Evolutionary conservation across 306 rosid species (phyloP).

Genomic region (Lagenaria siceraria): DNA sequence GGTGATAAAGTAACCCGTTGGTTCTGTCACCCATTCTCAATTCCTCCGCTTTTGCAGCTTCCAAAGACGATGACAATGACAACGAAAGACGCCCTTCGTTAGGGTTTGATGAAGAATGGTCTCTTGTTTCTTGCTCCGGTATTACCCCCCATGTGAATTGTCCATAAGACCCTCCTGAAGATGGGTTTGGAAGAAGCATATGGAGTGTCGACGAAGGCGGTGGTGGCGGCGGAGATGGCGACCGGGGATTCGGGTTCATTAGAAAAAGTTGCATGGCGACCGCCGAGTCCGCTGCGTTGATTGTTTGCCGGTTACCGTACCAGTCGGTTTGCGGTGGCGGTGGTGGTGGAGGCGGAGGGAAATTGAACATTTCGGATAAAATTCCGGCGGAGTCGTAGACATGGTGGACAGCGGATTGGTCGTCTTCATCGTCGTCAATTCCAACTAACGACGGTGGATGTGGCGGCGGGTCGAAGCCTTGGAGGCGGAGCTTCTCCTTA

Average conservation of each 20-base stretch:
- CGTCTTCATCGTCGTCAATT: conserved; percentile 55
- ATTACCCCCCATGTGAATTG: conserved; percentile 13
- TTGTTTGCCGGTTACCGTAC: conserved; percentile 38
- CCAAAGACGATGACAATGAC: conserved; percentile 10
- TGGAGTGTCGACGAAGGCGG: conserved; percentile 25
- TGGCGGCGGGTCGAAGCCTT: conserved; percentile 37
- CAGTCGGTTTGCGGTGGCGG: conserved; percentile 29
- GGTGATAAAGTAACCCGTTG: background rate
- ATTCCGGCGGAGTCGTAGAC: conserved; percentile 69
- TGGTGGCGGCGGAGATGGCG: conserved; percentile 54
- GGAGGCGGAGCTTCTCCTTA: conserved; percentile 61
- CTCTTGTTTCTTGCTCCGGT: background rate
- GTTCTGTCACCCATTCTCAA: conserved; percentile 2
- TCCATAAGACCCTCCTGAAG: conserved; percentile 6
- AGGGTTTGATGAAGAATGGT: background rate
- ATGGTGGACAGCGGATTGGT: conserved; percentile 36
- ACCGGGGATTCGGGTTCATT: conserved; percentile 69
- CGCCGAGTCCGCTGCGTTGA: conserved; percentile 74
- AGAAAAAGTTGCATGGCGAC: conserved; percentile 98
- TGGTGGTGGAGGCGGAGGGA: conserved; percentile 16
- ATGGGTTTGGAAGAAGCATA: conserved; percentile 9
- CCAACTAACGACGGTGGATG: conserved; percentile 45
- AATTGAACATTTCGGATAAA: conserved; percentile 89
- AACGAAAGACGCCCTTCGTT: conserved; percentile 3
- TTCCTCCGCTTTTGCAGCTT: conserved; percentile 10